Evolutionary conservation across 192 early-diverging fungal genomes (phyloP), one percentile per base, ranked within the genome.

Genomic region (Funneliformis geosporum): DNA sequence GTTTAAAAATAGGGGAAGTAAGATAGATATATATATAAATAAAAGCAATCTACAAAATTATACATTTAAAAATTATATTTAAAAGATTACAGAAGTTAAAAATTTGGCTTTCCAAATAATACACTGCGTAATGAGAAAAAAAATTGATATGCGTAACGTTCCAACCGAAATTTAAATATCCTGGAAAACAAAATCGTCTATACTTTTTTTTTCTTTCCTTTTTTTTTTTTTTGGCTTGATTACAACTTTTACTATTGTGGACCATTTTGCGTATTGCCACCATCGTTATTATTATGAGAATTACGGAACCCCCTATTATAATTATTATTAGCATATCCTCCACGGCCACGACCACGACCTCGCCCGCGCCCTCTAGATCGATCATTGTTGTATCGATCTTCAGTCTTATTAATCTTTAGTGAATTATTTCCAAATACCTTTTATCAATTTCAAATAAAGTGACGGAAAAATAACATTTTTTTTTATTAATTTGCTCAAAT

Each of bases 351-450:
- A 44, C 38, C 38, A 46, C 39, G 40, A 11, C 21, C 11, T 14
- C 33, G 44, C 23, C 21, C 11, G 9, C 33, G 44, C 46, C 64
- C 64, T 33, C 64, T 27, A 28, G 64, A 38, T 33, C n/a, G 14
- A 33, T 27, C 27, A 66, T 66, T 66, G 16, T 66, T 27, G 28
- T 65, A 65, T 25, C 62, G 62, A 65, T 65, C 62, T 1, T 73
- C 50, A 50, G 8, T 2, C 28, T 47, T 47, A n/a, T 73, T 25
- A 73, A 38, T 50, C 11, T 50, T 73, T 33, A 59, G 11, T 27
- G 21, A 25, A n/a, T 46, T 59, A 21, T 59, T 18, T 18, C 33
- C 12, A 18, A 14, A 28, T 33, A 2, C 18, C 47, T 55, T 23
- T 59, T 71, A 43, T 16, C 10, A 43, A 71, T 59, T 55, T 50